Conservation (phyloP, 805 yeast genomes). For the Hanseniaspora lachancei region DNA sequence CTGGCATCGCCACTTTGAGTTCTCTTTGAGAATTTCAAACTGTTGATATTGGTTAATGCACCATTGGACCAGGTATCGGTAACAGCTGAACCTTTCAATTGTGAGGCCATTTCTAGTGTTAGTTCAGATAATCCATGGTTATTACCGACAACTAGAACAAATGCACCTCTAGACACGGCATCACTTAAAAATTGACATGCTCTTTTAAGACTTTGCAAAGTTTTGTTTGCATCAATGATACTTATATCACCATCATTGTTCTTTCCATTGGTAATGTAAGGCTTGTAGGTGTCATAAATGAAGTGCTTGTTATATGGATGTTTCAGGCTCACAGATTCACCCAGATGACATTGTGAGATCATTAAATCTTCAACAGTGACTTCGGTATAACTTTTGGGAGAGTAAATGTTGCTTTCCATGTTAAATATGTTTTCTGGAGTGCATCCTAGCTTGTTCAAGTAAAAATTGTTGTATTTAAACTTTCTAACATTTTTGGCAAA, state of each 20-base stretch:
- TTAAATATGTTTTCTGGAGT: constrained; percentile 35
- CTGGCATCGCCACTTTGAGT: not conserved
- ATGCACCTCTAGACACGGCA: constrained; percentile 71
- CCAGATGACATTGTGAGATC: constrained; percentile 91
- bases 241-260: constrained; percentile 45
- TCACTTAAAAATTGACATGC: constrained; percentile 80
- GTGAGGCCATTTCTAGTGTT: constrained; percentile 64
- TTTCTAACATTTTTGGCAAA: constrained; percentile 1
- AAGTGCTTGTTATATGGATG: constrained; percentile 75
- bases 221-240: constrained; percentile 78
- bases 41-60: constrained; percentile 67
- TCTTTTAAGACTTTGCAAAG: constrained; percentile 58
- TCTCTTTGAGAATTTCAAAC: constrained; percentile 18
- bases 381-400: constrained; percentile 45
- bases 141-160: constrained; percentile 74
- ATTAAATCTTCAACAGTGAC: constrained; percentile 56
- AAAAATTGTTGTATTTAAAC: not conserved
- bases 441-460: constrained; percentile 1
- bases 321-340: constrained; percentile 72
- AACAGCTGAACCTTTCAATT: constrained; percentile 70
- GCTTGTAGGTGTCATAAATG: constrained; percentile 70
- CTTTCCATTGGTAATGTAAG: not conserved
- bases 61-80: constrained; percentile 89
- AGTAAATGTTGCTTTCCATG: constrained; percentile 52
- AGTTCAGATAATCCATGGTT: constrained; percentile 62